Base-by-base conservation (phyloP, 805 yeast species). In the Candida awuae region DNA sequence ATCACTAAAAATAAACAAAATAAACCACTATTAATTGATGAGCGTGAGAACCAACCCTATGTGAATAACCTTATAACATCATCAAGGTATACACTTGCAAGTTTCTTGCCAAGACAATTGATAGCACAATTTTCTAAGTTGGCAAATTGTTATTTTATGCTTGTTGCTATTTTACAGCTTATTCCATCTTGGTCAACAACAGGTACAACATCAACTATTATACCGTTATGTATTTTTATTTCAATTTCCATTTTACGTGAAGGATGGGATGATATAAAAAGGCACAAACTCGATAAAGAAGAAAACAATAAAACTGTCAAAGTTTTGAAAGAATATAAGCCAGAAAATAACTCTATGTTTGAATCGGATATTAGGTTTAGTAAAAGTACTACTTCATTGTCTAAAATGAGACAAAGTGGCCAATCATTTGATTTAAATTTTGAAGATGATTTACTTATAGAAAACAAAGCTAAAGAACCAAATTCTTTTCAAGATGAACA, bases 181-280 rank as follows among this genome's bases (percentile, higher is more conserved):
- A 80, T 92, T 34, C 97, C 98, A 1, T 76, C 87, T 2, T 92
- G 96, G 97, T 85, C 96, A 1, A 86, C 98, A 6, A 92, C 98
- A 0, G 98, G 97, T 43, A 82, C 87, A 10, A 86, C 77, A 55
- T 92, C 97, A 4, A 92, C 98, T 2, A 90, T 92, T 50, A 71
- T 88, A 29, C 97, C 98, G 2, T 67, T 92, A 41, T 64, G 80
- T 59, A 72, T 92, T 6, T 92, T 92, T 58, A 84, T 92, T 63
- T 68, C 85, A 7, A 84, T 92, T 20, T 85, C 97, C 0, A 87
- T 90, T 62, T 73, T 81, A 8, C 73, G 97, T 49, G 98, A 92
- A 62, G 98, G 94, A 0, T 88, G 70, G 59, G 98, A 92, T 59
- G 98, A 92, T 62, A 79, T 80, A 70, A 72, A 83, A 54, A 71